phyloP scores from a whole-genome alignment of 2,329 filamentous ascomycete genomes.

The Alternaria sp. region DNA sequence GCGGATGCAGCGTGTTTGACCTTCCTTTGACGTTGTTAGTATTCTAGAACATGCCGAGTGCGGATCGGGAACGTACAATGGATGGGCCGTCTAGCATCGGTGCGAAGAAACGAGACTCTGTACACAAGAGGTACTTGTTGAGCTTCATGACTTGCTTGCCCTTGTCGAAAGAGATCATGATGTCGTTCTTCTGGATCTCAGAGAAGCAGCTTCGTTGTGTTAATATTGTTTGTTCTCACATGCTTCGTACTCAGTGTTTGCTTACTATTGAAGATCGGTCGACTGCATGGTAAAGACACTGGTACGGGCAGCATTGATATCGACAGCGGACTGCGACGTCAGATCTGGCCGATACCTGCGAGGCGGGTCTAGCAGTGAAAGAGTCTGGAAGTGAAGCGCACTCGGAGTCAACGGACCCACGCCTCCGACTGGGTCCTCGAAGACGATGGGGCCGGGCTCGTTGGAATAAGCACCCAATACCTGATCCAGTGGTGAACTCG shows the following conservation, averaged over 20 bases:
- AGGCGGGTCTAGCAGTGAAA: constrained; percentile 16
- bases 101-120: constrained; percentile 23
- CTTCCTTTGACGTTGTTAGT: neutral
- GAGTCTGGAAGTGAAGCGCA: constrained; percentile 17
- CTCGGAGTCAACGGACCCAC: constrained; percentile 11
- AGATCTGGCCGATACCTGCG: neutral
- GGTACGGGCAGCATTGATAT: constrained; percentile 3
- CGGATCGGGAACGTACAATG: neutral
- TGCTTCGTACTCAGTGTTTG: neutral
- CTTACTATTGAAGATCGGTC: constrained; percentile 14
- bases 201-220: constrained; percentile 13
- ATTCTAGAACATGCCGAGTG: neutral
- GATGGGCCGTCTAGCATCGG: constrained; percentile 17
- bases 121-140: constrained; percentile 22
- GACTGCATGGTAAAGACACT: constrained; percentile 10
- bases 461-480: neutral
- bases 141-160: constrained; percentile 21
- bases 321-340: neutral
- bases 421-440: neutral
- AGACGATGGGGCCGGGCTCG: constrained; percentile 1
- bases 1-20: constrained; percentile 18
- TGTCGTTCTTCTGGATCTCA: constrained; percentile 15
- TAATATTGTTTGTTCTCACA: neutral
- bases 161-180: constrained; percentile 25
- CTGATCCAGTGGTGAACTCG: neutral